Base-by-base conservation (phyloP, 768 basidiomycete genomes). In the Obba rivulosa region DNA sequence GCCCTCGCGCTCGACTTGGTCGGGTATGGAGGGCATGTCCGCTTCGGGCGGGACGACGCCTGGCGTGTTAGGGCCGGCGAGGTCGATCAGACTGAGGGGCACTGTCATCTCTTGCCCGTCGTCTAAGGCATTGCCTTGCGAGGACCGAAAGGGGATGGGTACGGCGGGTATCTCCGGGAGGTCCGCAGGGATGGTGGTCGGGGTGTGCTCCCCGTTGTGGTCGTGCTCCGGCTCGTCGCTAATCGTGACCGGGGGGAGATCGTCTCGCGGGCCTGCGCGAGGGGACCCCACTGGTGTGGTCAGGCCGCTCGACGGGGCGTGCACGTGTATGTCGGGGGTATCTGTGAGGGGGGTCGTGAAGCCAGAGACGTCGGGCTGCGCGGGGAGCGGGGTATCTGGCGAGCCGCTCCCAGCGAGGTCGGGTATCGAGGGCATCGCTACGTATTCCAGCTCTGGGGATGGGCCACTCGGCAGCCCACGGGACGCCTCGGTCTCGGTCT, bases 381-480 rank as follows among this genome's bases (percentile, higher is more conserved):
- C n/a, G n/a, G n/a, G n/a, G n/a, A 20, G 48, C 43, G 40, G 57
- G 18, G 43, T 46, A 48, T 18, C n/a, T 24, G 9, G 31, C 9
- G 40, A 11, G 7, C 41, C 28, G 18, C 45, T 40, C 8, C 45
- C 31, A 16, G 54, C 54, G 34, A 45, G 48, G 36, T 61, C 54
- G 11, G 60, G 57, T 16, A 61, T 58, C 25, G 45, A 48, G 34
- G 62, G 62, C 2, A 56, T 28, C 7, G 57, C 21, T n/a, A 52
- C 43, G 41, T 63, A 63, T 28, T 59, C 58, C 4, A 63, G 57
- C 34, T 63, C 62, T 20, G 59, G 60, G 3, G 62, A 58, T 3
- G 59, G 51, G 17, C 53, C 57, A 4, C 22, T 42, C 31, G 17
- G 45, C 34, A 37, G 20, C 34, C 49, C 41, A 34, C 42, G 38